Evolutionary conservation across 2,329 filamentous ascomycete genomes (phyloP), one percentile per base, ranked within the genome.

Genomic region (Stenocarpella maydis): DNA sequence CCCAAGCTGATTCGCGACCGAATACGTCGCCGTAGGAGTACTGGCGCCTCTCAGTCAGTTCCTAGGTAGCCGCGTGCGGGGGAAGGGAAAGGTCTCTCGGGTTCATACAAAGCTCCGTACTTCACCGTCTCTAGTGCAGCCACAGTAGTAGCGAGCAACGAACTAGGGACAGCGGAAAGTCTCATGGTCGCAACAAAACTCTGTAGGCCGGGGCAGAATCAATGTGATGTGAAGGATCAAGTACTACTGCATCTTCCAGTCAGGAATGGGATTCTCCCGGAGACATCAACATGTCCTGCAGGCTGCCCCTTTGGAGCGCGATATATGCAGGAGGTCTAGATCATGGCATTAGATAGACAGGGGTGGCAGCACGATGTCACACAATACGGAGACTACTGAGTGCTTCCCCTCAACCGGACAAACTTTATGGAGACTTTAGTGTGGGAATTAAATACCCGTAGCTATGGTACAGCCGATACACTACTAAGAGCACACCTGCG

Each of bases 1-100:
- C 4, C 74, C 73, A n/a, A 77, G 71, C 54, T 75, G 73, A 52
- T 76, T 76, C 24, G 76, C 76, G 34, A 77, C 70, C n/a, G 76
- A 77, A 67, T 76, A 78, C 1, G 75, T 77, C 19, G 75, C 76
- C 1, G 75, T 76, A 28, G 58, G 28, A 52, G 53, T 37, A 39
- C 71, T 72, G 41, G 7, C 17, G 10, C 17, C n/a, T 24, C 53
- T 14, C 21, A 41, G 65, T 64, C 49, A 47, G 28, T 31, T 2
- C 15, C 50, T 34, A 41, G 19, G 19, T n/a, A 9, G 2, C 4
- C 10, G 5, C 15, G 6, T 31, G n/a, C 6, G 3, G 26, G 41
- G 12, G n/a, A 14, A 17, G 31, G 43, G 28, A 19, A 45, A 49
- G 28, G 28, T 4, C 43, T 19, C n/a, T 47, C 58, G 49, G 68